Evolutionary conservation across 1,139 yeast species (phyloP).

Genomic region (Geotrichum histeridarum): DNA sequence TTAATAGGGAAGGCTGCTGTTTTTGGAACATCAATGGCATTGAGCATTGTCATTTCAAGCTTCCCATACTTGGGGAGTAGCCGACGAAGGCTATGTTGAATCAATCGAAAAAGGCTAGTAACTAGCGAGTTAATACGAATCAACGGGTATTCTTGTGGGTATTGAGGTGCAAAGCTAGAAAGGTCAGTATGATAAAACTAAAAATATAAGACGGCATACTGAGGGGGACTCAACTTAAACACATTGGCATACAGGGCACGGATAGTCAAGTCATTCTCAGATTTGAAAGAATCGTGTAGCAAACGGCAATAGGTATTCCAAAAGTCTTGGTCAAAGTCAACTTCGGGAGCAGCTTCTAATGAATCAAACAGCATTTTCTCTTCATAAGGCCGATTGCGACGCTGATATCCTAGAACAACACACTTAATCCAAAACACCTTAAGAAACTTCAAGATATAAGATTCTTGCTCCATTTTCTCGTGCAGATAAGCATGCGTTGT

Average conservation of each 20-base stretch:
- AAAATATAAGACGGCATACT: background rate
- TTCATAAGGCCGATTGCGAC: constrained; percentile 6
- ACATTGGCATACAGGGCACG: constrained; percentile 6
- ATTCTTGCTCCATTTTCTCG: background rate
- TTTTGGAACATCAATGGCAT: constrained; percentile 12
- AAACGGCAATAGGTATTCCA: constrained; percentile 6
- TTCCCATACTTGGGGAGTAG: constrained; percentile 13
- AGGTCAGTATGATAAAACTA: background rate
- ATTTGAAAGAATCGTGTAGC: constrained; percentile 3
- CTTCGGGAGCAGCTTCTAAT: background rate
- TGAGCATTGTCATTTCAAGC: constrained; percentile 10
- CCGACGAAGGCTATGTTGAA: constrained; percentile 15
- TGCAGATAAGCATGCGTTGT: background rate
- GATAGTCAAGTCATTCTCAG: constrained; percentile 9
- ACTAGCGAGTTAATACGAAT: constrained; percentile 3
- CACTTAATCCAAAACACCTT: constrained; percentile 18
- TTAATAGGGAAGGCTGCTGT: constrained; percentile 6
- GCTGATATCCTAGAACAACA: constrained; percentile 16
- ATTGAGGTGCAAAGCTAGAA: background rate
- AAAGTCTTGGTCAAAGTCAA: constrained; percentile 11
- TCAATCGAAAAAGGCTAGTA: constrained; percentile 8
- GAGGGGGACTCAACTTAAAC: constrained; percentile 2
- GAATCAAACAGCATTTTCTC: background rate
- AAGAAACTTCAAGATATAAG: constrained; percentile 8
- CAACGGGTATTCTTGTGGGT: background rate